Percentiles rank a stretch among this genome's conserved stretches.
Conservation (phyloP, 2,329 filamentous ascomycete genomes). For the Grosmannia serpens region DNA sequence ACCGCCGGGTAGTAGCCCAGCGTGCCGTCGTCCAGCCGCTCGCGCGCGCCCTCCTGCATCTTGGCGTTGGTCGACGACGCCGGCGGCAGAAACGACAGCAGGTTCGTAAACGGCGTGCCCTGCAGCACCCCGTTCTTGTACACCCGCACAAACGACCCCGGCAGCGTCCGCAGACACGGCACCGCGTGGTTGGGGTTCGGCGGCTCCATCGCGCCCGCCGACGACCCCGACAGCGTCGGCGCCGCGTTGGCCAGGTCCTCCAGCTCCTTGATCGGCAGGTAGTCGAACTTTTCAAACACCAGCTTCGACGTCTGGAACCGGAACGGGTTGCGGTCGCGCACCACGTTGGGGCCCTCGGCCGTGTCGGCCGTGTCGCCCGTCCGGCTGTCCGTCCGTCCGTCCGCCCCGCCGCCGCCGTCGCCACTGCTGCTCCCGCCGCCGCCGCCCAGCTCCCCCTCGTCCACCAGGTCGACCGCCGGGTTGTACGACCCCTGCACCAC, state of each 20-base stretch:
- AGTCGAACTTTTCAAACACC: conserved; percentile 89
- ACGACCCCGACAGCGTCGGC: conserved; percentile 28
- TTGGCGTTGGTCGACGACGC: conserved; percentile 68
- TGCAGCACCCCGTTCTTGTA: conserved; percentile 87
- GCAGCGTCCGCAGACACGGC: conserved; percentile 72
- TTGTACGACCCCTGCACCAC: conserved; percentile 82
- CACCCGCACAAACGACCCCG: conserved; percentile 73
- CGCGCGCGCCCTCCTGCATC: conserved; percentile 61
- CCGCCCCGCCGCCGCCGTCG: conserved; percentile 20
- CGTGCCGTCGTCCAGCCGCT: conserved; percentile 87
- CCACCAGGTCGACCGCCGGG: conserved; percentile 60
- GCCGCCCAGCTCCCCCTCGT: conserved; percentile 33
- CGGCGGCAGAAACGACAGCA: conserved; percentile 84
- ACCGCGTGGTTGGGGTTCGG: conserved; percentile 63
- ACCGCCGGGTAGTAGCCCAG: conserved; percentile 92
- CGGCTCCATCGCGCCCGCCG: conserved; percentile 24
- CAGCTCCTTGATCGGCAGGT: conserved; percentile 76
- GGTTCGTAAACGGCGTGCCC: conserved; percentile 77
- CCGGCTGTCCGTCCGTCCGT: background rate
- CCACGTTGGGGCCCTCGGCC: conserved; percentile 59
- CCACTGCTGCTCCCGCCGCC: conserved; percentile 17
- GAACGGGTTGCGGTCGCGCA: conserved; percentile 90
- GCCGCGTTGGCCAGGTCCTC: conserved; percentile 72
- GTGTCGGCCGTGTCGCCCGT: background rate
- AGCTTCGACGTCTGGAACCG: conserved; percentile 77